Percentiles rank a stretch among this genome's conserved stretches.
Evolutionary conservation across 306 rosid species (phyloP).

Genomic region (Castanea sativa): DNA sequence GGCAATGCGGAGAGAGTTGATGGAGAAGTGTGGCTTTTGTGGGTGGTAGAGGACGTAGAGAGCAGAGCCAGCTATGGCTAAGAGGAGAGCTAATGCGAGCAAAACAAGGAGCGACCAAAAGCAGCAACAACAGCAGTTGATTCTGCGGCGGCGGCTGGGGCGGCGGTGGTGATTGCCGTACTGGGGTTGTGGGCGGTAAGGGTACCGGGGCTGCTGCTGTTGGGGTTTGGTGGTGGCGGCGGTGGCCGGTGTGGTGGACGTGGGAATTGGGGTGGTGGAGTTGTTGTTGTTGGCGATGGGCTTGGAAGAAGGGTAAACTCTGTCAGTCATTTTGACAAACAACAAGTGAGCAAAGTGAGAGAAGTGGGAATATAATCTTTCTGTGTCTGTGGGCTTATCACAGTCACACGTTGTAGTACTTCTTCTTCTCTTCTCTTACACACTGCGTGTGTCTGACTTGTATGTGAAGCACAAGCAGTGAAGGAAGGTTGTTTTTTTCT

Average conservation of each 20-base stretch:
- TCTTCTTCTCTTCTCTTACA: too few species aligned
- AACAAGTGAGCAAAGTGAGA: background rate
- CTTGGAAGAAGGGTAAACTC: slow-evolving; percentile 55
- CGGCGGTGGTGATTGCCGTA: slow-evolving; percentile 54
- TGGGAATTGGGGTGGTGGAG: slow-evolving; percentile 26
- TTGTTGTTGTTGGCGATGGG: slow-evolving; percentile 19
- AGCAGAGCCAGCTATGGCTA: slow-evolving; percentile 69
- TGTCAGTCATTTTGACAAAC: slow-evolving; percentile 47
- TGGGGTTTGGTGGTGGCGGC: slow-evolving; percentile 41
- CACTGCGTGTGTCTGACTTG: slow-evolving; percentile 14
- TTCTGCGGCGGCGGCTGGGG: slow-evolving; percentile 52
- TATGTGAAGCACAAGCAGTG: too few species aligned
- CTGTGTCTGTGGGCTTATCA: too few species aligned
- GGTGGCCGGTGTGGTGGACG: slow-evolving; percentile 27
- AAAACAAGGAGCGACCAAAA: slow-evolving; percentile 77
- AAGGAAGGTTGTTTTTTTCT: too few species aligned
- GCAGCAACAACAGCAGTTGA: slow-evolving; percentile 86
- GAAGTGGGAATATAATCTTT: background rate
- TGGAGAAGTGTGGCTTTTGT: slow-evolving; percentile 81
- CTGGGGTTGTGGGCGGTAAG: slow-evolving; percentile 68
- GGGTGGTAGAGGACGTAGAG: slow-evolving; percentile 87
- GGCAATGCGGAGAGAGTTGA: slow-evolving; percentile 76
- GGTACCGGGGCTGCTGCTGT: slow-evolving; percentile 42
- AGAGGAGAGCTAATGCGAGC: slow-evolving; percentile 54
- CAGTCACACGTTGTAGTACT: too few species aligned